Percentiles rank a stretch among this genome's conserved stretches.
Evolutionary conservation across 106 monocot genomes (phyloP).

Genomic region (Dendrobium huoshanense): DNA sequence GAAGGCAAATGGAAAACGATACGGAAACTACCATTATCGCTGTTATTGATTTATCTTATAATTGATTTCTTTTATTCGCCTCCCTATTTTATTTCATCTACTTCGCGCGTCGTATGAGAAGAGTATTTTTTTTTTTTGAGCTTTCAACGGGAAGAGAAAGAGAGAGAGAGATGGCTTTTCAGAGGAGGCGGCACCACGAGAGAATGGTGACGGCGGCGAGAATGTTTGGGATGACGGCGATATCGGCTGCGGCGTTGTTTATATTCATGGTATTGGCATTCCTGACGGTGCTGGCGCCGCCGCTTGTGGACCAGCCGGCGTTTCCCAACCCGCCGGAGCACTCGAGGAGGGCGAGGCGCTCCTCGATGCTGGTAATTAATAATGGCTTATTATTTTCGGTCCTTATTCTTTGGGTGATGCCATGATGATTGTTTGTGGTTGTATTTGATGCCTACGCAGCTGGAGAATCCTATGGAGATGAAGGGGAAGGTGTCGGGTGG

Average conservation of each 20-base stretch:
- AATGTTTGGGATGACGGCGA: background rate
- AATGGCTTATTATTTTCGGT: background rate
- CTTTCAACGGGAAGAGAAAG: background rate
- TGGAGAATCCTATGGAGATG: slow-evolving; percentile 11
- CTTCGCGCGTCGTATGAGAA: background rate
- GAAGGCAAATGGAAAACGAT: background rate
- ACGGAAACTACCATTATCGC: background rate
- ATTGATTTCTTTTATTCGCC: background rate
- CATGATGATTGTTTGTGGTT: background rate
- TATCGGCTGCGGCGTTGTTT: background rate
- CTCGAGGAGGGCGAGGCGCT: background rate
- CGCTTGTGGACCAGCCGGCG: background rate
- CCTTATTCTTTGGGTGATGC: background rate
- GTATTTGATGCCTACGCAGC: background rate
- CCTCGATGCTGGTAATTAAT: background rate
- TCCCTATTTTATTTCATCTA: background rate
- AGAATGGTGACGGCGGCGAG: background rate
- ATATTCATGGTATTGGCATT: slow-evolving; percentile 5
- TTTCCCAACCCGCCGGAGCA: background rate
- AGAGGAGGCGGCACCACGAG: slow-evolving; percentile 4
- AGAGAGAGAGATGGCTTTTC: slow-evolving; percentile 2
- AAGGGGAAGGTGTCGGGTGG: slow-evolving; percentile 8
- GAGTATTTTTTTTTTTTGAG: background rate
- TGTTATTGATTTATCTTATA: background rate
- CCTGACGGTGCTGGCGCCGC: background rate